Evolutionary conservation across 306 rosid genomes (phyloP), one percentile per base, ranked within the genome.

Genomic region (Arachis stenosperma): DNA sequence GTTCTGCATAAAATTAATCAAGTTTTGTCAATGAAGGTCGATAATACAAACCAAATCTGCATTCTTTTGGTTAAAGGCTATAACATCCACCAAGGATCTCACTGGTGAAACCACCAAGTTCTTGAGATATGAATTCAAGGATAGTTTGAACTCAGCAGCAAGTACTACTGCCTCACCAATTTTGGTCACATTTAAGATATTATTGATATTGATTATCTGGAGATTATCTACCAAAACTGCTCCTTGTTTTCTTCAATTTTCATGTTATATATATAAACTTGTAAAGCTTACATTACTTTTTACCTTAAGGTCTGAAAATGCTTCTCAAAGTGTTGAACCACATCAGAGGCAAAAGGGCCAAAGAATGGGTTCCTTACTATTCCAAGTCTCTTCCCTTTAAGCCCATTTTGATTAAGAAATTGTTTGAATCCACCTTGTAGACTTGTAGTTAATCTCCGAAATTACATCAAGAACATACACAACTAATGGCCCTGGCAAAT

Each of bases 381-480:
- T 51, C 85, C 85, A 7, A 77, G 3, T 78, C 88, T 81, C 73
- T 81, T 84, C n/a, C 85, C 76, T 61, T 15, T 54, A 12, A 81
- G 85, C 9, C 88, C 71, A 13, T 78, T 44, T 12, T 3, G 63
- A 33, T 52, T 65, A 1, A 84, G 85, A 40, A 27, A 78, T 48
- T 61, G 70, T 3, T 47, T 76, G 48, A 58, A 86, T 14, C 88
- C 88, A 30, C 83, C 86, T 7, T 6, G 48, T 71, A 30, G 85
- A 84, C 7, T 80, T 62, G 54, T 30, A 7, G 73, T 84, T 86
- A 7, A 42, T 10, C 62, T 86, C 89, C 12, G 52, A 86, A 67
- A 86, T 86, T n/a, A 29, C 79, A 3, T 86, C 89, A 64, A 88
- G 90, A 74, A 88, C 86, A 51, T 78, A 40, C 14, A 76, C 81